Conservation (phyloP, 345 rosid genomes). For the Reutealis trisperma region DNA sequence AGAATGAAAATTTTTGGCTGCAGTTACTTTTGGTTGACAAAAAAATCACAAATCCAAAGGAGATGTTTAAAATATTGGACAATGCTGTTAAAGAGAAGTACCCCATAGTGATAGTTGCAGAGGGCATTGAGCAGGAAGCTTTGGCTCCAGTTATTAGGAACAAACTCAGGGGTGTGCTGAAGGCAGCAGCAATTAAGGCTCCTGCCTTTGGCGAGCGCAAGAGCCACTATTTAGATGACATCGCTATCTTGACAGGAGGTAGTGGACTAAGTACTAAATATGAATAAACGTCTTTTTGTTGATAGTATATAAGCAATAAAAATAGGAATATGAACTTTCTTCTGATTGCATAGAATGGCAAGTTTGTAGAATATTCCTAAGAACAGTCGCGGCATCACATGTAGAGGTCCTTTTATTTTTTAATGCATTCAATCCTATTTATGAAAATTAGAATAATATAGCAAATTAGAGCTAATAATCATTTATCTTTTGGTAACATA, state of each 20-base stretch:
- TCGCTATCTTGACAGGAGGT: conserved; percentile 95
- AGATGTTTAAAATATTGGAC: conserved; percentile 82
- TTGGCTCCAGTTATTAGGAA: conserved; percentile 80
- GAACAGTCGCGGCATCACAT: neutral
- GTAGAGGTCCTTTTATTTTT: neutral
- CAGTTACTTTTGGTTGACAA: conserved; percentile 91
- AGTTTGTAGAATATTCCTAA: neutral
- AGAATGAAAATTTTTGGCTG: conserved; percentile 36
- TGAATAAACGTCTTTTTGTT: neutral
- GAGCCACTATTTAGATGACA: conserved; percentile 89
- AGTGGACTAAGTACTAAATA: conserved; percentile 13
- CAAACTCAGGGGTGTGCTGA: conserved; percentile 74
- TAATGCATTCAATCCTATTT: neutral
- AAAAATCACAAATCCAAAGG: conserved; percentile 74
- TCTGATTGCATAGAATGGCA: neutral
- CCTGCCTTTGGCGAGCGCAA: conserved; percentile 90
- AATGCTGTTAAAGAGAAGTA: conserved; percentile 80
- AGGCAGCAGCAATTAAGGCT: conserved; percentile 85
- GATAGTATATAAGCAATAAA: neutral
- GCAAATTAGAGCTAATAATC: neutral
- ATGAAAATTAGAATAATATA: too few species aligned
- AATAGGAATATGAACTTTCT: neutral
- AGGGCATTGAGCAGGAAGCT: conserved; percentile 75
- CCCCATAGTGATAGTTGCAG: conserved; percentile 79
- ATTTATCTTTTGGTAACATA: neutral